Percentiles rank a stretch among this genome's conserved stretches.
These are phyloP conservation scores for Blastobotrys apis DNA, from an alignment of 1,139 yeast species.

Conservation along the genomic window DNA sequence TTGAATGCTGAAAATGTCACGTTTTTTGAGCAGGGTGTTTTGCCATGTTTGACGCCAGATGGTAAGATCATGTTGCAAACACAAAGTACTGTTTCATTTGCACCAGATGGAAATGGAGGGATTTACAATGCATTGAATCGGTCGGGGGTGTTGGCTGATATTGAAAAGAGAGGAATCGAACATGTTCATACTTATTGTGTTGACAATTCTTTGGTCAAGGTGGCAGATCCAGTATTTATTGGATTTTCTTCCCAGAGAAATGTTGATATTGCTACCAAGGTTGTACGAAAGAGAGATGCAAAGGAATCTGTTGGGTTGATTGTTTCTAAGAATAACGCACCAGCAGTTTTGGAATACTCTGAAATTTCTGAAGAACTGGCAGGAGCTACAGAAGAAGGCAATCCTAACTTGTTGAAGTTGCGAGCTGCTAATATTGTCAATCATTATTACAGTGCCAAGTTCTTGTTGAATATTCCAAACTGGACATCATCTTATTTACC, in stretches of 20 bases:
- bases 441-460: conserved; percentile 83
- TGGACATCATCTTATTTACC: conserved; percentile 77
- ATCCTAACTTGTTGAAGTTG: conserved; percentile 53
- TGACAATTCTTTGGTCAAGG: conserved; percentile 85
- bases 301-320: conserved; percentile 88
- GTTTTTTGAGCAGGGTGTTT: conserved; percentile 91
- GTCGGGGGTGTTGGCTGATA: conserved; percentile 64
- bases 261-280: conserved; percentile 85
- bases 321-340: conserved; percentile 58
- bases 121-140: conserved; percentile 75
- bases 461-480: conserved; percentile 55
- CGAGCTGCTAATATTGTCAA: conserved; percentile 97
- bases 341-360: conserved; percentile 93
- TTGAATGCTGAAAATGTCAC: conserved; percentile 53
- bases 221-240: conserved; percentile 89
- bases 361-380: conserved; percentile 79
- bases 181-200: conserved; percentile 97
- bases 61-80: conserved; percentile 72
- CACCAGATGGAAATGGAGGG: conserved; percentile 99
- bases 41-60: conserved; percentile 76
- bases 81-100: conserved; percentile 57
- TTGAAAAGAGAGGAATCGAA: conserved; percentile 63
- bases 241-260: conserved; percentile 71
- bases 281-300: conserved; percentile 88
- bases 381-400: conserved; percentile 51